These are phyloP conservation scores for Globisporangium mamillatum DNA, from an alignment of 352 stramenopile genomes.

Conservation along the genomic window DNA sequence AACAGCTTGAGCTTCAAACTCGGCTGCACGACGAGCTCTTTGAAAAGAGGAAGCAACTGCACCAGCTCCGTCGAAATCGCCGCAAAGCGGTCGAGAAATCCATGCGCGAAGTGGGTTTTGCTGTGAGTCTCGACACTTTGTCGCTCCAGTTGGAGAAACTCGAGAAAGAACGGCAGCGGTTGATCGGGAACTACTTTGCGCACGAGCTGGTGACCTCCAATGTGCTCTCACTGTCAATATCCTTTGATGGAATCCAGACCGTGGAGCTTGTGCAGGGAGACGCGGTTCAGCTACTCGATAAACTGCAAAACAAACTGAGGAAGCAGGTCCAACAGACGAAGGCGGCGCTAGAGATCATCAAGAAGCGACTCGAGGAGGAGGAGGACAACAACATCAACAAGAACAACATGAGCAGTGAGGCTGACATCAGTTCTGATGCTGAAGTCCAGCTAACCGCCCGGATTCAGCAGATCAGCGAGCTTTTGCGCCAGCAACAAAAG, in stretches of 20 bases:
- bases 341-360: constrained; percentile 31
- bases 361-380: constrained; percentile 8
- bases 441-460: constrained; percentile 18
- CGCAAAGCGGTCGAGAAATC: constrained; percentile 14
- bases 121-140: constrained; percentile 15
- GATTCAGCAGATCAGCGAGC: constrained; percentile 24
- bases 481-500: not conserved
- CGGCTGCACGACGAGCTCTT: constrained; percentile 31
- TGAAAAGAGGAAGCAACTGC: constrained; percentile 27
- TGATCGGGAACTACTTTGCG: constrained; percentile 28
- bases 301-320: constrained; percentile 24
- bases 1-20: not conserved
- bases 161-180: constrained; percentile 29
- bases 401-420: too few relatives aligned
- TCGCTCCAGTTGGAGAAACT: constrained; percentile 17
- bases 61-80: constrained; percentile 26
- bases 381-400: too few relatives aligned
- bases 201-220: constrained; percentile 33
- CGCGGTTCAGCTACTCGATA: constrained; percentile 28
- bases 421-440: not conserved
- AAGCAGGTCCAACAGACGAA: constrained; percentile 28
- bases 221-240: constrained; percentile 3
- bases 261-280: constrained; percentile 43
- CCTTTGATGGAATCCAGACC: not conserved
- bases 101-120: constrained; percentile 26